Conservation (phyloP, 78 protist species). For the Mastigamoeba balamuthi region DNA sequence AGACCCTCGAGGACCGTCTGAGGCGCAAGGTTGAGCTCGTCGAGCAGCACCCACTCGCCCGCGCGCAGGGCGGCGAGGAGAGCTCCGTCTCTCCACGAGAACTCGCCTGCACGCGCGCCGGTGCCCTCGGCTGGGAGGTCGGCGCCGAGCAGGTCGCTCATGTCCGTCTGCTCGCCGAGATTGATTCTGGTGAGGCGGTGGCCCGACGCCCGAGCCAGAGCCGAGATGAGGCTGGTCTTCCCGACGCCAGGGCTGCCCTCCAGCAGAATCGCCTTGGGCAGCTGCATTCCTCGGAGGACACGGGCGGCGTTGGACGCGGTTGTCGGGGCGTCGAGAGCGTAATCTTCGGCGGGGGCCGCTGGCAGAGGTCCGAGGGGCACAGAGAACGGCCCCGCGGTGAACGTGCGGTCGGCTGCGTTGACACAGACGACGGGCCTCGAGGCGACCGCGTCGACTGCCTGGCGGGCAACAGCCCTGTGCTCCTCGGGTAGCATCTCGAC, state of each 20-base stretch:
- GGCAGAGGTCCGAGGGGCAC: neutral
- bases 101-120: constrained; percentile 80
- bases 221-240: constrained; percentile 90
- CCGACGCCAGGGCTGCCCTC: constrained; percentile 98
- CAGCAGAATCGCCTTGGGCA: constrained; percentile 67
- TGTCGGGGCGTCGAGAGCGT: constrained; percentile 83
- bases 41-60: constrained; percentile 97
- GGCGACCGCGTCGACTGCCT: too few relatives aligned
- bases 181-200: constrained; percentile 88
- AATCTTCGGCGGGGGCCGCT: neutral
- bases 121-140: constrained; percentile 91
- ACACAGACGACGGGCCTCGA: too few relatives aligned
- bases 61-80: constrained; percentile 33
- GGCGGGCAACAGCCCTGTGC: too few relatives aligned
- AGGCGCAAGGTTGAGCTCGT: constrained; percentile 99
- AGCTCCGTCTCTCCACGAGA: constrained; percentile 93
- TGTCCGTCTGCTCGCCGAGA: constrained; percentile 98
- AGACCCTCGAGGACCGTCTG: constrained; percentile 99
- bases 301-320: constrained; percentile 65
- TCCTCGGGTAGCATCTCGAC: too few relatives aligned
- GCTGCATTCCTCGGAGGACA: constrained; percentile 84
- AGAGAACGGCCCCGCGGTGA: constrained; percentile 68
- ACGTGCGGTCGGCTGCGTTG: constrained; percentile 2
- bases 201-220: constrained; percentile 76
- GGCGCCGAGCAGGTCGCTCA: constrained; percentile 95